Percentiles rank a stretch among this genome's conserved stretches.
Evolutionary conservation across 345 rosid genomes (phyloP).

Genomic region (Arabidopsis thaliana): TAIR10.1 NC_003074.8:20028001-20028500

Average conservation of each 20-base stretch:
- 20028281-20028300: conserved; percentile 49
- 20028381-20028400: conserved; percentile 33
- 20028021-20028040: conserved; percentile 9
- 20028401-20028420: conserved; percentile 65
- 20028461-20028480: conserved; percentile 81
- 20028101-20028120: conserved; percentile 58
- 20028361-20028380: conserved; percentile 38
- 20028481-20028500: conserved; percentile 89
- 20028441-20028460: conserved; percentile 84
- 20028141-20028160: conserved; percentile 65
- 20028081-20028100: neutral
- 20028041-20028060: neutral
- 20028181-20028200: conserved; percentile 34
- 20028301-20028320: conserved; percentile 62
- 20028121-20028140: conserved; percentile 21
- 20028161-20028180: conserved; percentile 54
- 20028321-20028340: conserved; percentile 73
- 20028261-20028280: conserved; percentile 46
- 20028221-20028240: neutral
- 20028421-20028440: conserved; percentile 75
- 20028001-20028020: neutral
- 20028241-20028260: conserved; percentile 36
- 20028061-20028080: conserved; percentile 41
- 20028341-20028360: conserved; percentile 33
- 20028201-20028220: conserved; percentile 14